phyloP scores from a whole-genome alignment of 768 basidiomycete genomes.

The Lactifluus hygrophoroides region DNA sequence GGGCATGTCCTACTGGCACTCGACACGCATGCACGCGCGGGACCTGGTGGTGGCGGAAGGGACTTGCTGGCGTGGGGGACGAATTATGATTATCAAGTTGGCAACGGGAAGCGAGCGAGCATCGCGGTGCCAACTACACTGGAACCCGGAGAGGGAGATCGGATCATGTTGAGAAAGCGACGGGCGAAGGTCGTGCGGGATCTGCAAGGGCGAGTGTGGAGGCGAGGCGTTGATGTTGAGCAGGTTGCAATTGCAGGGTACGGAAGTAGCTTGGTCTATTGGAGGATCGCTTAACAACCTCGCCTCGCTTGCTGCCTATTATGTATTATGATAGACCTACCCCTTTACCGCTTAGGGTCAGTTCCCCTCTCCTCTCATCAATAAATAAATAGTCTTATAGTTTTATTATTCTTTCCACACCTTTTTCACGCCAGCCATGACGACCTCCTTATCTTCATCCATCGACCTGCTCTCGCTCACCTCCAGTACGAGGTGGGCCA shows the following conservation, averaged over 20 bases:
- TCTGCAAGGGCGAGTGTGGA: constrained; percentile 52
- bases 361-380: no score
- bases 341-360: neutral
- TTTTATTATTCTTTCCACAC: neutral
- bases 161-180: constrained; percentile 49
- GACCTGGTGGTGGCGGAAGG: constrained; percentile 42
- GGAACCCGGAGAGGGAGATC: constrained; percentile 41
- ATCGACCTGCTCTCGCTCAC: constrained; percentile 10
- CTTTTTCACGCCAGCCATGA: neutral
- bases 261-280: constrained; percentile 59
- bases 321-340: neutral
- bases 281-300: constrained; percentile 45
- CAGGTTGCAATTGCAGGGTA: constrained; percentile 57
- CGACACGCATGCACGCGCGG: constrained; percentile 46
- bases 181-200: constrained; percentile 49
- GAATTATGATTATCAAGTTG: constrained; percentile 67
- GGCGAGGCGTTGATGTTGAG: constrained; percentile 50
- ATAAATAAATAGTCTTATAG: constrained; percentile 1
- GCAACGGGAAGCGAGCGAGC: constrained; percentile 62
- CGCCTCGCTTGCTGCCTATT: no score
- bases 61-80: constrained; percentile 70
- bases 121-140: constrained; percentile 45
- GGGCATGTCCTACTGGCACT: constrained; percentile 72
- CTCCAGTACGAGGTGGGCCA: constrained; percentile 14
- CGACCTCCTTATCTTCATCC: constrained; percentile 9